Conservation (phyloP, 75 land plant species). For the Larix kaempferi region DNA sequence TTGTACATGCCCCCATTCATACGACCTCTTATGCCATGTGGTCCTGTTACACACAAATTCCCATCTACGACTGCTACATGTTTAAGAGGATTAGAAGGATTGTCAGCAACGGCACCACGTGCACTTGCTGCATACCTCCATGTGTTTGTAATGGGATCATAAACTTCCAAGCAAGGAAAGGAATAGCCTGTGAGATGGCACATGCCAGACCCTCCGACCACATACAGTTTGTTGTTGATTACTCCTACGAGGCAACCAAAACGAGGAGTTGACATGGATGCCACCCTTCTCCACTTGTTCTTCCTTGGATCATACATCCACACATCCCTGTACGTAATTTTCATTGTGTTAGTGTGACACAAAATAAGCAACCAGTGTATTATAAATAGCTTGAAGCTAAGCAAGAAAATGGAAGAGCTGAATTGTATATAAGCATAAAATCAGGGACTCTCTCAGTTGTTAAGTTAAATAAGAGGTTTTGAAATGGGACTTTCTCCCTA, state of each 20-base stretch:
- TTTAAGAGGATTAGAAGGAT: too few relatives aligned
- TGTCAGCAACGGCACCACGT: too few relatives aligned
- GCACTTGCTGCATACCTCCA: not conserved
- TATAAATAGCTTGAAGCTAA: too few relatives aligned
- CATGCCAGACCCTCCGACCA: constrained; percentile 27
- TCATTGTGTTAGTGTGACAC: too few relatives aligned
- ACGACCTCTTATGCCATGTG: constrained; percentile 14
- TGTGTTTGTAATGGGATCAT: constrained; percentile 21
- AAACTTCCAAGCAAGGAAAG: constrained; percentile 25
- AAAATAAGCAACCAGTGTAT: too few relatives aligned
- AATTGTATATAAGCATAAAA: too few relatives aligned
- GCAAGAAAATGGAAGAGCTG: too few relatives aligned
- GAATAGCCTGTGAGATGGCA: constrained; percentile 28
- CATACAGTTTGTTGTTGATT: constrained; percentile 23
- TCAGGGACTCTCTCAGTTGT: too few relatives aligned
- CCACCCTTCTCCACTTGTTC: constrained; percentile 20
- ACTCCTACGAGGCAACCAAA: constrained; percentile 27
- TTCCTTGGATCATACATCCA: constrained; percentile 27
- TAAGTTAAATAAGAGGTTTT: too few relatives aligned
- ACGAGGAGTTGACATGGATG: constrained; percentile 19
- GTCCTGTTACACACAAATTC: too few relatives aligned
- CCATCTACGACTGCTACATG: too few relatives aligned
- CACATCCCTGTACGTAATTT: constrained; percentile 17
- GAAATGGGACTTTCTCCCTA: too few relatives aligned
- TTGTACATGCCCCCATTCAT: constrained; percentile 29